Base-by-base conservation (phyloP, 352 stramenopile genomes). In the Pilasporangium apinafurcum region DNA sequence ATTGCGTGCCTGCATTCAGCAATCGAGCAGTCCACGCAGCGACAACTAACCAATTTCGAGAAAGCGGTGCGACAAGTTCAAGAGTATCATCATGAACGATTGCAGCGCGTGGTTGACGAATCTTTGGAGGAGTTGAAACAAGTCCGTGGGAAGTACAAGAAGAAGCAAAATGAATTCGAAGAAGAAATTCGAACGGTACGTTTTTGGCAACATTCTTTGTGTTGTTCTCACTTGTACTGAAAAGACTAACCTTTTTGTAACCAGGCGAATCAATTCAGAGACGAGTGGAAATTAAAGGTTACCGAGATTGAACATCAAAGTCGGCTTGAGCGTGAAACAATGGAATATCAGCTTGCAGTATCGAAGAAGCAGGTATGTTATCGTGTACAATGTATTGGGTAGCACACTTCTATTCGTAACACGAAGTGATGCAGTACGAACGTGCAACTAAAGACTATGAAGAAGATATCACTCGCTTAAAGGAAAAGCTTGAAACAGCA, bases 91-190 rank as follows among this genome's bases (percentile, higher is more conserved):
- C 60, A 83, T 21, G 62, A 77, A 8, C 68, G 59, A 8, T 62
- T 86, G 21, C 67, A 78, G 37, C 56, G 50, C 35, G 69, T 82
- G 0, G 59, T 79, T 14, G 55, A 69, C 8, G 69, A 83, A 25
- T 79, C 69, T 20, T 39, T 83, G 27, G 36, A 55, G 1, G 69
- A 86, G 36, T 46, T 86, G 9, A 80, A 86, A 25, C 40, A 51
- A 5, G 65, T 80, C 38, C 60, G 69, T 22, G 37, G 48, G 8
- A 63, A 59, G 16, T 69, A 82, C 54, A 75, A 66, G 47, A 69
- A 68, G 34, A 63, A 61, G 24, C 53, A 75, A 17, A 48, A 62
- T 5, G 40, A 53, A 16, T 32, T 82, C 1, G 69, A 82, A 37
- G 38, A 44, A 1, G 56, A 83, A 8, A 31, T 71, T 28, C 48